Evolutionary conservation across 257 asterid species (phyloP).

Genomic region (Leonotis leonurus): DNA sequence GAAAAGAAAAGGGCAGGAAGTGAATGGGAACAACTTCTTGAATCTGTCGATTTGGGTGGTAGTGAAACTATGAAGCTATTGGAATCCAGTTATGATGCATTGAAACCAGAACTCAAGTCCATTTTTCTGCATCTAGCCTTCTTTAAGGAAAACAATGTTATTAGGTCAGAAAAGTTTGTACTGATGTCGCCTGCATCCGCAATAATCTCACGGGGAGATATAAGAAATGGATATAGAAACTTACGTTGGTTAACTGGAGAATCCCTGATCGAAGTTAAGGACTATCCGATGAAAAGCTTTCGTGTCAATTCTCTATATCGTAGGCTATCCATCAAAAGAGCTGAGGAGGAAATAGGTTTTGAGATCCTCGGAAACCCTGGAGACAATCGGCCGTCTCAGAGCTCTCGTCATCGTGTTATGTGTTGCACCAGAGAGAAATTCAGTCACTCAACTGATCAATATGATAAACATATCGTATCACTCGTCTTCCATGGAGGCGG

Average conservation of each 20-base stretch:
- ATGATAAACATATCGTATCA: background rate
- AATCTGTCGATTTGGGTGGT: background rate
- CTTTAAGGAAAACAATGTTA: constrained; percentile 10
- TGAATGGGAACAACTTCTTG: constrained; percentile 14
- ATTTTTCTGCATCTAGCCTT: constrained; percentile 17
- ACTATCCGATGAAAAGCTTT: background rate
- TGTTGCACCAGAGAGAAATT: background rate
- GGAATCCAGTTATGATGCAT: background rate
- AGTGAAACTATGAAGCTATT: background rate
- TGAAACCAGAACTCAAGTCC: constrained; percentile 9
- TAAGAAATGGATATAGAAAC: background rate
- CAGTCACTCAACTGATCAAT: background rate
- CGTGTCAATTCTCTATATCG: constrained; percentile 10
- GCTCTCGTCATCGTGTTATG: background rate
- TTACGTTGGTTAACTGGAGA: background rate
- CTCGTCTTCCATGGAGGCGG: background rate
- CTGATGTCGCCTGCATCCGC: constrained; percentile 23
- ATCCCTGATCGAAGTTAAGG: constrained; percentile 4
- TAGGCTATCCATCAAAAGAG: constrained; percentile 3
- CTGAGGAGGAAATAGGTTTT: constrained; percentile 16
- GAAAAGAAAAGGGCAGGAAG: background rate
- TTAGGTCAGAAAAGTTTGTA: constrained; percentile 1
- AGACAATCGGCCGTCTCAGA: background rate
- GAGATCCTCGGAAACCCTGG: background rate
- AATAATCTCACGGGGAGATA: background rate